phyloP scores from a whole-genome alignment of 108 stramenopile species.

The Nitzschia inconspicua region DNA sequence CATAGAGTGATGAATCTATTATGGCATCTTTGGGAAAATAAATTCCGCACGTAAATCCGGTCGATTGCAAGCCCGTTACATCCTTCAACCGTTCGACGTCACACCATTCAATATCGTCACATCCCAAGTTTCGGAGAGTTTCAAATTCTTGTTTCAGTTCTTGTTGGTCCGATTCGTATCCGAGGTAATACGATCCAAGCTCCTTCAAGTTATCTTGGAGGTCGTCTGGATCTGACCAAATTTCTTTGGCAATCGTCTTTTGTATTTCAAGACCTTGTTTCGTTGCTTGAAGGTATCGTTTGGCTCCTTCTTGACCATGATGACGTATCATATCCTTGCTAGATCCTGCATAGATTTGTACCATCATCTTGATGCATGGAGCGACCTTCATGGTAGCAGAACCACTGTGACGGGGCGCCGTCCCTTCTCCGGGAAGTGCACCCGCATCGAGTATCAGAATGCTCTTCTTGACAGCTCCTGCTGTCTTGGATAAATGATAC shows the following conservation, averaged over 20 bases:
- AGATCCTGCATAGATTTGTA: slow-evolving; percentile 23
- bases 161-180: slow-evolving; percentile 4
- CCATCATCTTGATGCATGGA: slow-evolving; percentile 41
- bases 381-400: slow-evolving; percentile 28
- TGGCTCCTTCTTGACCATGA: slow-evolving; percentile 32
- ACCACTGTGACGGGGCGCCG: slow-evolving; percentile 20
- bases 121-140: slow-evolving; percentile 11
- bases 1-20: slow-evolving; percentile 38
- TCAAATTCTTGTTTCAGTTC: slow-evolving; percentile 29
- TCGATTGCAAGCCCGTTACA: slow-evolving; percentile 20
- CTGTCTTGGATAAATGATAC: slow-evolving; percentile 15
- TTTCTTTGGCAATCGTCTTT: slow-evolving; percentile 23
- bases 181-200: slow-evolving; percentile 40
- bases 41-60: slow-evolving; percentile 32
- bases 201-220: slow-evolving; percentile 10
- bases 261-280: slow-evolving; percentile 32
- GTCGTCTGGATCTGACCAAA: slow-evolving; percentile 1
- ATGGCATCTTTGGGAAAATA: slow-evolving; percentile 44
- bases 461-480: background rate
- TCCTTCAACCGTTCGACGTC: slow-evolving; percentile 15
- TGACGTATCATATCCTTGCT: slow-evolving; percentile 23
- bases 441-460: slow-evolving; percentile 34
- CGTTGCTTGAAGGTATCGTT: slow-evolving; percentile 26
- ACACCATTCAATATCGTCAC: slow-evolving; percentile 23
- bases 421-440: slow-evolving; percentile 23